A percentile compares a stretch with the other conserved stretches of the same genome.
phyloP scores from a whole-genome alignment of 345 rosid genomes.

The Rhodamnia rubescens region DNA sequence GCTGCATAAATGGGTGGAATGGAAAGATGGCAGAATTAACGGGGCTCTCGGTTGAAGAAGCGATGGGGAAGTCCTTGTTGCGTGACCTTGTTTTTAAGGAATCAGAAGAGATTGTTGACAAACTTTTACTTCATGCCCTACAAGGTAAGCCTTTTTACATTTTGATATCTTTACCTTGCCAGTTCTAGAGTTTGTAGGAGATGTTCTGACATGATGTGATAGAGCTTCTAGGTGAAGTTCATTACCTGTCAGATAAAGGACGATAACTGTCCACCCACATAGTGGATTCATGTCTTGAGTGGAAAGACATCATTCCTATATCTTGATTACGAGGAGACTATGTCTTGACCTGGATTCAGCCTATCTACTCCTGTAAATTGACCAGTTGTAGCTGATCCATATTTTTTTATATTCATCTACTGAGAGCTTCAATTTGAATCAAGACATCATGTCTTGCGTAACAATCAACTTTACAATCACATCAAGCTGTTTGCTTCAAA shows the following conservation, averaged over 20 bases:
- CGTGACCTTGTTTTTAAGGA: constrained; percentile 70
- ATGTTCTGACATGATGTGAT: background rate
- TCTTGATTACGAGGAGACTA: background rate
- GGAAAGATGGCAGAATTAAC: constrained; percentile 88
- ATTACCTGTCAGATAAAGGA: background rate
- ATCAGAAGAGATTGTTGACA: constrained; percentile 60
- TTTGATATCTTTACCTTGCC: background rate
- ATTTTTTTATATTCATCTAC: background rate
- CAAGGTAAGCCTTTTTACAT: constrained; percentile 37
- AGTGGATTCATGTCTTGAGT: background rate
- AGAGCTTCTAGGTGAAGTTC: background rate
- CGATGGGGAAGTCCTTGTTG: constrained; percentile 91
- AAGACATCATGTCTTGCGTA: background rate
- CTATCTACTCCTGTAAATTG: background rate
- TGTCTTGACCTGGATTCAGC: background rate
- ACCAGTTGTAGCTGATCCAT: background rate
- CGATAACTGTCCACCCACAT: background rate
- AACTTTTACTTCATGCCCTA: constrained; percentile 62
- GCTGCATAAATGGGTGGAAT: constrained; percentile 93
- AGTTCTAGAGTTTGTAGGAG: background rate
- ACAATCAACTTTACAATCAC: background rate
- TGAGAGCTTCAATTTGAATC: background rate
- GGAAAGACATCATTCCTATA: background rate
- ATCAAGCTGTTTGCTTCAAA: background rate
- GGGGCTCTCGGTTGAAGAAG: constrained; percentile 83